Base-by-base conservation (phyloP, 495 filamentous ascomycete genomes). In the Thermothielavioides terrestris region DNA sequence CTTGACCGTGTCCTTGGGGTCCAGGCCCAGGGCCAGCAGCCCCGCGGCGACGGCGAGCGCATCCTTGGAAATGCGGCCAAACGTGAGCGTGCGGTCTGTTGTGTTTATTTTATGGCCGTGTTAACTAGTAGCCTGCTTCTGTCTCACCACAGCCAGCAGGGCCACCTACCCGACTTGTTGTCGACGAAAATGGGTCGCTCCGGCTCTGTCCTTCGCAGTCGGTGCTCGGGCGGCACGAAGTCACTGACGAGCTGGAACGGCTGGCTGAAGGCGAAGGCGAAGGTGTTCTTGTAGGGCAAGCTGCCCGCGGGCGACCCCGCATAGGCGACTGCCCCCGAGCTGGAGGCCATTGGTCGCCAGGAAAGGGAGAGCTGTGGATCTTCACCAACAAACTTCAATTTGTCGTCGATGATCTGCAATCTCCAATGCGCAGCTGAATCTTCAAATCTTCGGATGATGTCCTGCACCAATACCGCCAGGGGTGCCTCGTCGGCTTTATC, bases 161-260 rank as follows among this genome's bases (percentile, higher is more conserved):
- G 15, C 15, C 2, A 47, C 61, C 20, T 48, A 60, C 59, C 54
- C 30, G 59, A 44, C 28, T 46, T 44, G 41, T 66, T 57, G 40
- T 66, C 61, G 11, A 66, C 51, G 50, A 66, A 66, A 31, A 66
- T 57, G 17, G 52, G 56, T 37, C 59, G 21, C 21, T 40, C 42
- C 12, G 53, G 37, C 22, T 62, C 55, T 21, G 62, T 54, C 43
- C 26, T 52, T 27, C 54, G 42, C 32, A 66, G 36, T 1, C n/a
- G 20, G n/a, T 61, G 61, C 2, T 41, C 26, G 6, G 49, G 23
- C 22, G 61, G 61, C 0, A 50, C 54, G 39, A 56, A 64, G 30
- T 53, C 52, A 41, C 37, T 55, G 30, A 50, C 37, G 14, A 40
- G 36, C 10, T 46, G 17, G 32, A 64, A 66, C 4, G 63, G 63